Base-by-base conservation (phyloP, 768 basidiomycete species). In the Hirschioporus abietinus region DNA sequence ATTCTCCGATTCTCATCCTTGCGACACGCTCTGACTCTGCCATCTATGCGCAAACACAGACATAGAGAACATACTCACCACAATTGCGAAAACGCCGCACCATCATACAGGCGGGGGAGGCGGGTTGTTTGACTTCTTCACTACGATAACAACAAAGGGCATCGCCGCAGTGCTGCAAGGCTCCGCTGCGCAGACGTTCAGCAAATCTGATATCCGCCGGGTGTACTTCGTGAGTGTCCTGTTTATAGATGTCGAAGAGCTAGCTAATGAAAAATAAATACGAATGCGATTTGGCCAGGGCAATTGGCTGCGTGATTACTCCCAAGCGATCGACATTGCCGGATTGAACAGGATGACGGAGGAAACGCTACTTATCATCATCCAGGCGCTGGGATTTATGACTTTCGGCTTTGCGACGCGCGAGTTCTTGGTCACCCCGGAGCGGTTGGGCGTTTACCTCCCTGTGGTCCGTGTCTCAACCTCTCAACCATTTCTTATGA, bases 271-370 rank as follows among this genome's bases (percentile, higher is more conserved):
- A 20, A 52, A 52, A 12, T 52, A 52, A 52, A 15, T 52, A 35
- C 64, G 36, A 64, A 65, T n/a, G 24, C 58, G 24, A 35, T 59
- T 59, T 12, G 58, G 59, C 9, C 42, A 86, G 86, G 87, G 87
- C 59, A 88, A 89, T 68, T 88, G 88, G 89, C 76, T 90, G 25
- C 77, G 89, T 68, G 88, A 90, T 73, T 90, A 90, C 71, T 88
- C 86, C 25, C 84, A 87, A 78, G 84, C 83, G 67, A 88, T 91
- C 81, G 87, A 90, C 76, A 88, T 90, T 66, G 87, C 86, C 34
- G 88, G 88, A 1, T 75, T 90, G 27, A 85, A 81, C 72, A 90
- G 90, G 74, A 79, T 89, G 23, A 83, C 85, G 34, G 79, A 85
- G 0, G 86, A 89, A 65, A 90, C 86, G 20, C 81, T 92, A 42